Percentiles rank a stretch among this genome's conserved stretches.
These are phyloP conservation scores for Ophiostoma australiae DNA, from an alignment of 2,329 filamentous ascomycete species.

Conservation along the genomic window DNA sequence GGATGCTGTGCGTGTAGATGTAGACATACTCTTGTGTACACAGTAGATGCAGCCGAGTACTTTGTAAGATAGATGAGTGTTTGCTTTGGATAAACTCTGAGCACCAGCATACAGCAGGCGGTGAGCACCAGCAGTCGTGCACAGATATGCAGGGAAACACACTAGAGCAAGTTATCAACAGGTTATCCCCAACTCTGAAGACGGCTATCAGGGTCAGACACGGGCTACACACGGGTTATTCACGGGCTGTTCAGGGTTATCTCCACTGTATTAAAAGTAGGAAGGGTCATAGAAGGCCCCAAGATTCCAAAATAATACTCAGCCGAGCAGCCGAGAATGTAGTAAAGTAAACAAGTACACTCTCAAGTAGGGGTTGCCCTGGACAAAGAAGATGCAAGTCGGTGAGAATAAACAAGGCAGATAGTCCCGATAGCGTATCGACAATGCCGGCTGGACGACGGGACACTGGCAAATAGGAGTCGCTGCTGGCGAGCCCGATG, in stretches of 20 bases:
- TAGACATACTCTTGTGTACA: background rate
- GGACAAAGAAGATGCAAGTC: background rate
- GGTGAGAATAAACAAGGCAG: slow-evolving; percentile 1
- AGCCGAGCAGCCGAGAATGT: too few species aligned
- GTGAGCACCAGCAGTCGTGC: background rate
- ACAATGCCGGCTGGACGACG: background rate
- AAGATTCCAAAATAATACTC: background rate
- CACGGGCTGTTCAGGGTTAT: too few species aligned
- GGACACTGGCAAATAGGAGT: background rate
- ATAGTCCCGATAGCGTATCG: background rate
- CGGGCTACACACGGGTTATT: background rate
- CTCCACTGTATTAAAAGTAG: background rate
- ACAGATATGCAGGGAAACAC: background rate
- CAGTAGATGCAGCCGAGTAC: background rate
- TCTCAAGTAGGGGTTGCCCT: too few species aligned
- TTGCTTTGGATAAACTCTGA: background rate
- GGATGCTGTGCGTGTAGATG: background rate
- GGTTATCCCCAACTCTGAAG: background rate
- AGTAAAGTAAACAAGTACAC: background rate
- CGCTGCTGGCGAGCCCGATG: slow-evolving; percentile 4
- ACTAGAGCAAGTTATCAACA: slow-evolving; percentile 9
- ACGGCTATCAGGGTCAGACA: background rate
- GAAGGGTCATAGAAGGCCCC: background rate
- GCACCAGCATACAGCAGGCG: background rate
- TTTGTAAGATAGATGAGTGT: too few species aligned